Evolutionary conservation across 179 eudicot species (phyloP).

Genomic region (Heliamphora pulchella): DNA sequence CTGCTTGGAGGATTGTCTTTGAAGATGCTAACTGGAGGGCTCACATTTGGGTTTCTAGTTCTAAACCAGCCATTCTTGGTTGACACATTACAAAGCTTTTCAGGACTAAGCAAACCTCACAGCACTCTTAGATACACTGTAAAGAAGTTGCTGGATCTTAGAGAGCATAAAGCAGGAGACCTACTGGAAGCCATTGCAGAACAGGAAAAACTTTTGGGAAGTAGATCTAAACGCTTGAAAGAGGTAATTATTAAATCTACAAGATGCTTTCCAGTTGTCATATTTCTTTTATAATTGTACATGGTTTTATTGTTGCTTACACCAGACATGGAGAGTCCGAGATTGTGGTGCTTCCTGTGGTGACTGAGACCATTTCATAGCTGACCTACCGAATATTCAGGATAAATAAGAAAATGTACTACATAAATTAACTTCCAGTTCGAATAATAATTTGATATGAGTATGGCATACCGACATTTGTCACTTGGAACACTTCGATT

Average conservation of each 20-base stretch:
- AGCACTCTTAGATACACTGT: slow-evolving; percentile 68
- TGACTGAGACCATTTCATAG: neutral
- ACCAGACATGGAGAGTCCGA: neutral
- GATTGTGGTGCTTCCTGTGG: neutral
- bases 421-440: neutral
- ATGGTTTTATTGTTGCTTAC: neutral
- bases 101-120: slow-evolving; percentile 82
- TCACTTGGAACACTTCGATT: neutral
- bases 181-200: slow-evolving; percentile 38
- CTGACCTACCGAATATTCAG: neutral
- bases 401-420: neutral
- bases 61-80: slow-evolving; percentile 53
- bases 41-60: slow-evolving; percentile 71
- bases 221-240: slow-evolving; percentile 53
- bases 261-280: neutral
- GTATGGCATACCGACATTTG: neutral
- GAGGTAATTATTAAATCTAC: slow-evolving; percentile 41
- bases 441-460: too few species aligned
- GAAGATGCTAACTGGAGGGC: slow-evolving; percentile 83
- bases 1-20: slow-evolving; percentile 76
- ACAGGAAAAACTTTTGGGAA: slow-evolving; percentile 45
- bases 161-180: slow-evolving; percentile 46
- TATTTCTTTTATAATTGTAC: neutral
- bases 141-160: slow-evolving; percentile 71
- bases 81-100: slow-evolving; percentile 55